Conservation (phyloP, 352 stramenopile species). For the Phytophthora sp. region DNA sequence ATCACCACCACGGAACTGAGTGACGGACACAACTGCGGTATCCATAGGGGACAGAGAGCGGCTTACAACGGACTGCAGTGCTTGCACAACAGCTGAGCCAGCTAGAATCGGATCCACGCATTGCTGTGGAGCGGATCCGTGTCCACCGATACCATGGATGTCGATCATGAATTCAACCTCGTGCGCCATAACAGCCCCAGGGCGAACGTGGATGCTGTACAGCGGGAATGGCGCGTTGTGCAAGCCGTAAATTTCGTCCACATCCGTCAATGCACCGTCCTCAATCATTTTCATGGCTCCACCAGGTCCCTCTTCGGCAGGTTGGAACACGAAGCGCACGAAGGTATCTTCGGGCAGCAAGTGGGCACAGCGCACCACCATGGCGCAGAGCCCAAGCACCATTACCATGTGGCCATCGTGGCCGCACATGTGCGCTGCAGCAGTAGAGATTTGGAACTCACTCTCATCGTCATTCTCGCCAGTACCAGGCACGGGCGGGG, state of each 20-base stretch:
- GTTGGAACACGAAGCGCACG: conserved; percentile 96
- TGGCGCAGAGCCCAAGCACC: conserved; percentile 89
- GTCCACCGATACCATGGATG: conserved; percentile 92
- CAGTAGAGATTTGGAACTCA: conserved; percentile 24
- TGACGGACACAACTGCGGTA: conserved; percentile 92
- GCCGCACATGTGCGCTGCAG: conserved; percentile 93
- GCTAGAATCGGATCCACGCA: conserved; percentile 94
- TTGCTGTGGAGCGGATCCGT: conserved; percentile 93
- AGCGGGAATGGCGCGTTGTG: conserved; percentile 92
- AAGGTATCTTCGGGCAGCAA: conserved; percentile 74
- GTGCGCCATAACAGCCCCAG: conserved; percentile 92
- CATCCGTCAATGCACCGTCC: conserved; percentile 88
- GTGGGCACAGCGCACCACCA: conserved; percentile 77
- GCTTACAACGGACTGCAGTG: conserved; percentile 94
- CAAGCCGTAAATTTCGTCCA: conserved; percentile 93
- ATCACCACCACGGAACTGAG: conserved; percentile 90
- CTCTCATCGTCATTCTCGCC: conserved; percentile 40
- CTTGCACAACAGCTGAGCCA: conserved; percentile 89
- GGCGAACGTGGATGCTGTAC: conserved; percentile 88
- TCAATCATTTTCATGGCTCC: conserved; percentile 94
- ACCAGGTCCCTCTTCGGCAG: conserved; percentile 93
- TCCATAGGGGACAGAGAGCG: conserved; percentile 91
- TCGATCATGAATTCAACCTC: conserved; percentile 93
- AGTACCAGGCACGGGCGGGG: conserved; percentile 35
- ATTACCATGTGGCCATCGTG: conserved; percentile 97